These are phyloP conservation scores for Trypanosoma platydactyli DNA, from an alignment of 208 protist genomes.

Conservation along the genomic window DNA sequence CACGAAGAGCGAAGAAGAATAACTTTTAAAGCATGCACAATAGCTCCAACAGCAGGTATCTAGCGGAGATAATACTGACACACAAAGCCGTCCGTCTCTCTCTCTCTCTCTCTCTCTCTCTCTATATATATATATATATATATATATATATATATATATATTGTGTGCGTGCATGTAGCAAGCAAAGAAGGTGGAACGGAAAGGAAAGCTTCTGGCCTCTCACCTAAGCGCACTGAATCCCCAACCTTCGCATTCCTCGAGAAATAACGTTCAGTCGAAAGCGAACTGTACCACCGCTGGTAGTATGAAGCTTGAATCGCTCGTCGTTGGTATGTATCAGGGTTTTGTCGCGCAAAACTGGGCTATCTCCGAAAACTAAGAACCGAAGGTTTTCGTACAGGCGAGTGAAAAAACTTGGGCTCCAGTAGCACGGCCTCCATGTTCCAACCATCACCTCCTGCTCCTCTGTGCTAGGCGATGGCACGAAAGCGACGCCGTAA, in stretches of 20 bases:
- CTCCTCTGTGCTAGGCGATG: constrained; percentile 51
- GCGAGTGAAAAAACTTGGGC: constrained; percentile 59
- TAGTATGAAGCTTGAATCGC: constrained; percentile 82
- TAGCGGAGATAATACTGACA: too few relatives aligned
- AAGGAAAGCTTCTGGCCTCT: not conserved
- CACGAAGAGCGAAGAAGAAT: too few relatives aligned
- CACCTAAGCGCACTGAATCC: constrained; percentile 17
- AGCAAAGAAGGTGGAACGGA: too few relatives aligned
- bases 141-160: too few relatives aligned
- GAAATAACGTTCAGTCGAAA: constrained; percentile 72
- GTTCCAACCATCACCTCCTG: constrained; percentile 71
- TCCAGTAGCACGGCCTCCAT: constrained; percentile 83
- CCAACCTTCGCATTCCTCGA: constrained; percentile 56
- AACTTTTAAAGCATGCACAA: too few relatives aligned
- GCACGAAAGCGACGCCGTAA: constrained; percentile 85
- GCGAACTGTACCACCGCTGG: constrained; percentile 67
- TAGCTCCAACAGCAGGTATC: too few relatives aligned
- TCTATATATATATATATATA: too few relatives aligned
- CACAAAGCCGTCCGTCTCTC: too few relatives aligned
- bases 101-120: too few relatives aligned
- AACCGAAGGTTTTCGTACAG: constrained; percentile 59
- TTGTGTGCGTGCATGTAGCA: too few relatives aligned
- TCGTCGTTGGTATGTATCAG: constrained; percentile 84
- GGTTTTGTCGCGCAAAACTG: constrained; percentile 78
- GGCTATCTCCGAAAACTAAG: constrained; percentile 75